These are phyloP conservation scores for Hymenoscyphus salicellus DNA, from an alignment of 2,329 filamentous ascomycete species.

Conservation along the genomic window DNA sequence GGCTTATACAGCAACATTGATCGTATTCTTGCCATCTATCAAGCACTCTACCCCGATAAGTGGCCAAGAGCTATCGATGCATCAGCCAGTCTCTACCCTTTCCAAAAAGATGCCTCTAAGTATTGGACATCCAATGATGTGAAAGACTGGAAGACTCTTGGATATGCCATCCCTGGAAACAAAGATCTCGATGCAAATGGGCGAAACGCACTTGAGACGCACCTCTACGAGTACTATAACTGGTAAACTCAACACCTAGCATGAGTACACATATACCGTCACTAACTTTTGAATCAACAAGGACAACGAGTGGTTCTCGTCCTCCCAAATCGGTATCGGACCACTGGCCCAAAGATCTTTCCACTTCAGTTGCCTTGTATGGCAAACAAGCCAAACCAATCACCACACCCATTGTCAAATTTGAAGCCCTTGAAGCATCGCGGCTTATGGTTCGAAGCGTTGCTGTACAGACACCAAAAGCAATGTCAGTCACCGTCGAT, in stretches of 20 bases:
- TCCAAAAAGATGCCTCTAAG: not conserved
- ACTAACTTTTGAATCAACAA: no score
- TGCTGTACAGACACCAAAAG: not conserved
- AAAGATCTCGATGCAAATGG: not conserved
- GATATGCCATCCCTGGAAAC: not conserved
- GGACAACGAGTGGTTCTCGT: not conserved
- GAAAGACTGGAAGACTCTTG: not conserved
- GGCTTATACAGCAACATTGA: constrained; percentile 2
- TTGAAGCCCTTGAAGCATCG: not conserved
- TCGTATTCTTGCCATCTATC: constrained; percentile 3
- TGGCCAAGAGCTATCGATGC: not conserved
- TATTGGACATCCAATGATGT: not conserved
- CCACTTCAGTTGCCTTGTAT: constrained; percentile 4
- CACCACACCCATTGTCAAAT: not conserved
- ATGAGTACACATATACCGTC: not conserved
- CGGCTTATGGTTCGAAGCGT: not conserved
- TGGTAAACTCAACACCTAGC: not conserved
- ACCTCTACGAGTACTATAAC: not conserved
- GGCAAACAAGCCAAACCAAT: not conserved
- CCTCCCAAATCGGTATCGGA: constrained; percentile 5
- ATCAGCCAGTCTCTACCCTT: not conserved
- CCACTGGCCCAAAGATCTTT: constrained; percentile 6
- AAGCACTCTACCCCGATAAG: constrained; percentile 4
- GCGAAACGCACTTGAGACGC: not conserved
- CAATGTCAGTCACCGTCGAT: not conserved